phyloP scores from a whole-genome alignment of 345 rosid genomes.

The Boechera stricta region DNA sequence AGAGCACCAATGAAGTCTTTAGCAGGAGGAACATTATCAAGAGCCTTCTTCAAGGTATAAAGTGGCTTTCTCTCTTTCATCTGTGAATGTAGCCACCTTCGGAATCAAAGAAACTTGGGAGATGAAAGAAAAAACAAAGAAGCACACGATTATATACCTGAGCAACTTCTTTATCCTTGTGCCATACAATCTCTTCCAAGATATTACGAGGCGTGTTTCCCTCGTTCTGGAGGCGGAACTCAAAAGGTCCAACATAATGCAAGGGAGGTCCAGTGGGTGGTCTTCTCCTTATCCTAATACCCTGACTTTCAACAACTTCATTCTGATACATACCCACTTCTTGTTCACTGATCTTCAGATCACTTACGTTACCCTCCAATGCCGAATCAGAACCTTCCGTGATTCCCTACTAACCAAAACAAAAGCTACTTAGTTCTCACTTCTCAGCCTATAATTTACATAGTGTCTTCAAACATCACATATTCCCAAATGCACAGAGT shows the following conservation, averaged over 20 bases:
- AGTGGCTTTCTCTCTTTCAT: slow-evolving; percentile 75
- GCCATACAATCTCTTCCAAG: slow-evolving; percentile 90
- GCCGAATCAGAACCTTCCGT: slow-evolving; percentile 47
- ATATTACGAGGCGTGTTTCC: slow-evolving; percentile 87
- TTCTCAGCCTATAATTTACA: background rate
- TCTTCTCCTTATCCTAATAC: slow-evolving; percentile 78
- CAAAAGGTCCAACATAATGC: slow-evolving; percentile 92
- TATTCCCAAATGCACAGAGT: background rate
- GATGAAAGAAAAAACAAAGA: background rate
- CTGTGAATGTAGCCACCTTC: slow-evolving; percentile 43
- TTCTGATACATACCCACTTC: slow-evolving; percentile 68
- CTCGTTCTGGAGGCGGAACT: slow-evolving; percentile 79
- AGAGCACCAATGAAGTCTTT: slow-evolving; percentile 88
- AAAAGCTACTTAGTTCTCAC: slow-evolving; percentile 13
- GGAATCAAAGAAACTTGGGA: background rate
- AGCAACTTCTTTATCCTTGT: slow-evolving; percentile 79
- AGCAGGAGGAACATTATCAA: slow-evolving; percentile 68
- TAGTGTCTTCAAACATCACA: slow-evolving; percentile 7
- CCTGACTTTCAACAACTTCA: slow-evolving; percentile 78
- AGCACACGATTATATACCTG: background rate
- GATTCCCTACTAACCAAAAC: slow-evolving; percentile 49
- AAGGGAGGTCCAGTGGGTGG: slow-evolving; percentile 80
- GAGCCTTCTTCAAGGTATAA: slow-evolving; percentile 52
- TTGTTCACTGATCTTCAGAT: slow-evolving; percentile 66
- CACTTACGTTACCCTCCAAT: slow-evolving; percentile 49